Conservation (phyloP, 805 yeast species). For the Isabelozyma heimii region DNA sequence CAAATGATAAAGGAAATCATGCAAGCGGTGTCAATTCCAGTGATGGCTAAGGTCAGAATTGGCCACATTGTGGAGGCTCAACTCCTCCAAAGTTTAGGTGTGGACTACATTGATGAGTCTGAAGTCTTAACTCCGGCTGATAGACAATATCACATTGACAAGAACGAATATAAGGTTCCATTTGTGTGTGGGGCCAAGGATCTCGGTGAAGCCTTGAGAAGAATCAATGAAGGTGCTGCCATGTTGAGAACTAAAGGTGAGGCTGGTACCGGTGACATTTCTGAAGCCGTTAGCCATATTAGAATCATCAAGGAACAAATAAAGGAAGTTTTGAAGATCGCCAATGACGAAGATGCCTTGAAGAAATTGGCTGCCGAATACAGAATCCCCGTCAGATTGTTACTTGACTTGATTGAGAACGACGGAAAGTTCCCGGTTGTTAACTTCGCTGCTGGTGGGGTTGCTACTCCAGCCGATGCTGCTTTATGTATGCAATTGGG, state of each 20-base stretch:
- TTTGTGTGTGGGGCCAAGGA: constrained; percentile 84
- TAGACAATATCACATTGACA: constrained; percentile 60
- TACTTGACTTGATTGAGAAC: constrained; percentile 47
- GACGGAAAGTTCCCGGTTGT: constrained; percentile 74
- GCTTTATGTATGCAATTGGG: constrained; percentile 63
- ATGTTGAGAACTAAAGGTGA: constrained; percentile 87
- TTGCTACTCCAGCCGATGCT: constrained; percentile 86
- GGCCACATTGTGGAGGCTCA: constrained; percentile 85
- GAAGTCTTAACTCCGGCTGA: constrained; percentile 86
- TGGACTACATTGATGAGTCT: constrained; percentile 81
- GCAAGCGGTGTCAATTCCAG: constrained; percentile 68
- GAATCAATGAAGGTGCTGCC: constrained; percentile 81
- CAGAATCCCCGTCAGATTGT: constrained; percentile 57
- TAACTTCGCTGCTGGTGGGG: constrained; percentile 86
- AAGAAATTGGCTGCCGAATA: constrained; percentile 51
- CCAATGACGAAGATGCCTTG: constrained; percentile 44
- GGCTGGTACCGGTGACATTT: constrained; percentile 85
- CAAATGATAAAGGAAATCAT: constrained; percentile 71
- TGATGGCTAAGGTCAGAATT: constrained; percentile 84
- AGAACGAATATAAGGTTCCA: constrained; percentile 62
- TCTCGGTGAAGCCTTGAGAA: constrained; percentile 77
- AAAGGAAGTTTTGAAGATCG: constrained; percentile 35
- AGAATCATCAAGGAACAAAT: constrained; percentile 58
- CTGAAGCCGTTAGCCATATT: constrained; percentile 79
- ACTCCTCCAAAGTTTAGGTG: constrained; percentile 64